Percentiles rank a stretch among this genome's conserved stretches.
phyloP scores from a whole-genome alignment of 2,329 filamentous ascomycete genomes.

The Diaporthe citriasiana region DNA sequence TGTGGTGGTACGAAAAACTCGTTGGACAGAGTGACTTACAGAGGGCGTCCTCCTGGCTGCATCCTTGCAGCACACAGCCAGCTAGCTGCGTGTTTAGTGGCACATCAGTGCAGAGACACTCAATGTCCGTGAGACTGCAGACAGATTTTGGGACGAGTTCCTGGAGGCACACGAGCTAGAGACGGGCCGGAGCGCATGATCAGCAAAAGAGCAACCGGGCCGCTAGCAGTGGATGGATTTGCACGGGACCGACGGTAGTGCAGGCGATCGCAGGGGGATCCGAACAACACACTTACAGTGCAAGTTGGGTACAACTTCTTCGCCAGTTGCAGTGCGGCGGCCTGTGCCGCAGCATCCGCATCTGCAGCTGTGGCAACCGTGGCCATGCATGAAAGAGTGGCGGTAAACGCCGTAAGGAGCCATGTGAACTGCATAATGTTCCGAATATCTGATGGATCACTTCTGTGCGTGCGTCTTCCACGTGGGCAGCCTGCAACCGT shows the following conservation, averaged over 20 bases:
- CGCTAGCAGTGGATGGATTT: constrained; percentile 24
- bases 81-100: constrained; percentile 15
- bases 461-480: constrained; percentile 6
- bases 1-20: no score
- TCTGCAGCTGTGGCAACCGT: neutral
- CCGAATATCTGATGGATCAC: constrained; percentile 6
- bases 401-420: constrained; percentile 19
- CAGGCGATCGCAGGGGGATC: neutral
- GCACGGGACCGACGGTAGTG: neutral
- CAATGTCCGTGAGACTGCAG: constrained; percentile 13
- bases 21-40: neutral
- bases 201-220: constrained; percentile 8
- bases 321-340: neutral
- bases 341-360: neutral
- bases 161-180: constrained; percentile 23
- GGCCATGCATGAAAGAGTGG: constrained; percentile 12
- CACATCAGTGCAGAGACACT: constrained; percentile 24
- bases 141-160: constrained; percentile 8
- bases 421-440: neutral
- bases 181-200: constrained; percentile 25
- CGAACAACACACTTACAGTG: constrained; percentile 1
- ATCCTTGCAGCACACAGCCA: constrained; percentile 22
- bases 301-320: constrained; percentile 20
- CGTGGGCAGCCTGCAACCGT: constrained; percentile 12
- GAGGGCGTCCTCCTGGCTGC: neutral